phyloP scores from a whole-genome alignment of 306 rosid genomes.

The Aeschynomene evenia region DNA sequence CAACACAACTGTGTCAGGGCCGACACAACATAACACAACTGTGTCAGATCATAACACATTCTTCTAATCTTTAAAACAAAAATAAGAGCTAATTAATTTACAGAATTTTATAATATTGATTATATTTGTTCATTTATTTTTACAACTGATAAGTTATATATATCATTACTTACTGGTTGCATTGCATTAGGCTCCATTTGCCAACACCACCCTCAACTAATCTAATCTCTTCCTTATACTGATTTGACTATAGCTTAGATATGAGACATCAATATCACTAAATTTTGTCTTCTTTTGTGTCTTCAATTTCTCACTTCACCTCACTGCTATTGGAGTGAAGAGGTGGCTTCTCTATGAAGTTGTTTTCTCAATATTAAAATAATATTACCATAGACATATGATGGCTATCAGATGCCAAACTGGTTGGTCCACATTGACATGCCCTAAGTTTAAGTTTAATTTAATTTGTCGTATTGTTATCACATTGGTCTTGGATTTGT shows the following conservation, averaged over 20 bases:
- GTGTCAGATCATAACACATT: no score
- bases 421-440: conserved; percentile 33
- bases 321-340: background rate
- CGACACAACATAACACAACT: background rate
- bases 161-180: no score
- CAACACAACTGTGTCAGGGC: background rate
- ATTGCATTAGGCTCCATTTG: conserved; percentile 15
- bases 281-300: background rate
- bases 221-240: background rate
- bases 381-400: background rate
- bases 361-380: conserved; percentile 29
- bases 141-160: no score
- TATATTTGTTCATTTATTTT: no score
- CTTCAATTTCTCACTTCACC: background rate
- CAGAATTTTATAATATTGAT: no score
- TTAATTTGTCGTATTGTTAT: conserved; percentile 30
- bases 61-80: no score
- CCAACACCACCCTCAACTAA: conserved; percentile 10
- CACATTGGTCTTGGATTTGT: conserved; percentile 23
- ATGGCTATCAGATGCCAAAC: conserved; percentile 28
- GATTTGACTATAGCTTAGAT: conserved; percentile 21
- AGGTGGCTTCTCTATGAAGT: conserved; percentile 25
- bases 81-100: no score
- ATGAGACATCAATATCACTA: conserved; percentile 15
- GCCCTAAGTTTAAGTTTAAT: background rate